These are phyloP conservation scores for Erysimum cheiranthoides DNA, from an alignment of 345 rosid species.

Conservation along the genomic window DNA sequence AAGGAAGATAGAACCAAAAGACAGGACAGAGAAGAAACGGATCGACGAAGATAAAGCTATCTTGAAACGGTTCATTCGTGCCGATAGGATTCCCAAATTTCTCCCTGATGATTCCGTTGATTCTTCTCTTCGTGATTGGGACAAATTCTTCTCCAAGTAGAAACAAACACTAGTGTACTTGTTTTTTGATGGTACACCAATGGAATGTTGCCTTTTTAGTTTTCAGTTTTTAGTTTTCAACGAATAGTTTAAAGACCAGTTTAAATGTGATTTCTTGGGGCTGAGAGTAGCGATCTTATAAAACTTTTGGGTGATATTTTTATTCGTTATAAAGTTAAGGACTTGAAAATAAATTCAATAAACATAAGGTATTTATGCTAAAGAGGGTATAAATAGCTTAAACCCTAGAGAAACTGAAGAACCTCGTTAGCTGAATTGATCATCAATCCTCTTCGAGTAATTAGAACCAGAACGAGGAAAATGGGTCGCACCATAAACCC, in stretches of 20 bases:
- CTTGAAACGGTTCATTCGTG: constrained; percentile 65
- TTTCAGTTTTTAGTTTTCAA: constrained; percentile 8
- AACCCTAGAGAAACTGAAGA: constrained; percentile 39
- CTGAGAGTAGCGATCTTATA: not conserved
- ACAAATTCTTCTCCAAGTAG: constrained; percentile 43
- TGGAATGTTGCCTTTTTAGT: constrained; percentile 5
- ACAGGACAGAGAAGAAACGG: constrained; percentile 55
- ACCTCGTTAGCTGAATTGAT: constrained; percentile 12
- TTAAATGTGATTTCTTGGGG: constrained; percentile 1
- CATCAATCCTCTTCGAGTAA: constrained; percentile 8
- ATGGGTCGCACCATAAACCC: constrained; percentile 80
- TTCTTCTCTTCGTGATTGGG: constrained; percentile 41
- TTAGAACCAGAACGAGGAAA: constrained; percentile 3
- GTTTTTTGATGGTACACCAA: constrained; percentile 33
- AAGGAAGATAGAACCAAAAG: constrained; percentile 62
- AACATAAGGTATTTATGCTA: not conserved
- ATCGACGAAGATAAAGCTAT: constrained; percentile 74
- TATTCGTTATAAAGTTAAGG: not conserved
- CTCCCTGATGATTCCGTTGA: constrained; percentile 48
- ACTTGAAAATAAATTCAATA: not conserved
- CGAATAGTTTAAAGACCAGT: constrained; percentile 8
- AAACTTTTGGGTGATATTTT: not conserved
- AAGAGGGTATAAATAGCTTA: constrained; percentile 37
- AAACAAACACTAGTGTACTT: constrained; percentile 23
- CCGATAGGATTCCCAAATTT: constrained; percentile 60